A percentile compares a stretch with the other conserved stretches of the same genome.
These are phyloP conservation scores for Colletotrichum sidae DNA, from an alignment of 2,329 filamentous ascomycete genomes.

Conservation along the genomic window DNA sequence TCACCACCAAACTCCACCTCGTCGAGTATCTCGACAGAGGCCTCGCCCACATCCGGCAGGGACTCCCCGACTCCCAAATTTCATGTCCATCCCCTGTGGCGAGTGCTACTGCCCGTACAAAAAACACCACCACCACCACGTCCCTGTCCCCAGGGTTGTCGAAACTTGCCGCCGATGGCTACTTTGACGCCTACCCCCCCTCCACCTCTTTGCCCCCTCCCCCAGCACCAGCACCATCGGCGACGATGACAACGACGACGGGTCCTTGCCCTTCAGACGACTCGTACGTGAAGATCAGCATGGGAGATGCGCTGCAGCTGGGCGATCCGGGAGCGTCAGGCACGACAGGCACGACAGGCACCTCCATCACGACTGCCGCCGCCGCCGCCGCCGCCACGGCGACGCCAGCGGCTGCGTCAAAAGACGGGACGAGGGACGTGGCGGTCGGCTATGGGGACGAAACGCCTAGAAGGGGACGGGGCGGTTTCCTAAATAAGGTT, in stretches of 20 bases:
- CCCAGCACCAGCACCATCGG: too few species aligned
- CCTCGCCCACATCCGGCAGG: slow-evolving; percentile 56
- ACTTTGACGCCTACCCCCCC: slow-evolving; percentile 40
- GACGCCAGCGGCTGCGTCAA: neutral
- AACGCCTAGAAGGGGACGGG: slow-evolving; percentile 44
- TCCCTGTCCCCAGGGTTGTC: slow-evolving; percentile 42
- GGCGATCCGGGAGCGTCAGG: slow-evolving; percentile 18
- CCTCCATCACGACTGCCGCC: neutral
- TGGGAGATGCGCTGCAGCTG: slow-evolving; percentile 39
- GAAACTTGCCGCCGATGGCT: slow-evolving; percentile 46
- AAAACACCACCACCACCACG: slow-evolving; percentile 37
- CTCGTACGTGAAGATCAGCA: slow-evolving; percentile 36
- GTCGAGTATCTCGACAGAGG: slow-evolving; percentile 61
- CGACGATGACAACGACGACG: neutral
- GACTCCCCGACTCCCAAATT: slow-evolving; percentile 4
- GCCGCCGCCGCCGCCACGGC: slow-evolving; percentile 1
- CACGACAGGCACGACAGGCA: neutral
- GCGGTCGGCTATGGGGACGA: slow-evolving; percentile 29
- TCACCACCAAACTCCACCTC: slow-evolving; percentile 59
- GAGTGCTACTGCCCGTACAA: neutral
- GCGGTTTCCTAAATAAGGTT: slow-evolving; percentile 50
- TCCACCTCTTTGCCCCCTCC: too few species aligned
- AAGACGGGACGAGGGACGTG: slow-evolving; percentile 31
- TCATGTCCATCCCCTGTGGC: neutral
- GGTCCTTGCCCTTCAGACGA: slow-evolving; percentile 25